phyloP scores from a whole-genome alignment of 2,329 filamentous ascomycete genomes.

The Xylariaceae sp. region DNA sequence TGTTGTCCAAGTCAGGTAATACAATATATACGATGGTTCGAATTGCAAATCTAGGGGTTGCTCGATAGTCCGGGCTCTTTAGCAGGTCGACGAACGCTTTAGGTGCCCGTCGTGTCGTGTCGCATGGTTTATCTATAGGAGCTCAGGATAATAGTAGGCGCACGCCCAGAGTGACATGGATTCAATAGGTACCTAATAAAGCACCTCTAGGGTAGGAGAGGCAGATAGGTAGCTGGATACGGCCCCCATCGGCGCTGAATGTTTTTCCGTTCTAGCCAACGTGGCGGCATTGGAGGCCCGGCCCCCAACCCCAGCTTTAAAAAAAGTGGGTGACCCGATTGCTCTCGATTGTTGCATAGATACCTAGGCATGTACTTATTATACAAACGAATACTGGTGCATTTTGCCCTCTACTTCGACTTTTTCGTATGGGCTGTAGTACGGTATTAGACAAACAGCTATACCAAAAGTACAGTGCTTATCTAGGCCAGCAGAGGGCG shows the following conservation, averaged over 20 bases:
- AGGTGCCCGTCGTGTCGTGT: slow-evolving; percentile 11
- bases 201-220: background rate
- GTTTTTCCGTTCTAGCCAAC: slow-evolving; percentile 40
- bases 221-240: background rate
- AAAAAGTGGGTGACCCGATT: no score
- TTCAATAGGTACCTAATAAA: background rate
- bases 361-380: background rate
- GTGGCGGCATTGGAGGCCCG: slow-evolving; percentile 32
- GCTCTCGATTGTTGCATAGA: no score
- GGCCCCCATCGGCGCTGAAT: slow-evolving; percentile 23
- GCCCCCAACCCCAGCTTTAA: no score
- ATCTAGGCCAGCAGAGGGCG: no score
- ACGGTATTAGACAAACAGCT: no score
- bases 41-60: background rate
- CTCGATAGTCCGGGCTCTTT: background rate
- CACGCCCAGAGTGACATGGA: background rate
- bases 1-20: background rate
- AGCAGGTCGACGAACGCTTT: slow-evolving; percentile 16
- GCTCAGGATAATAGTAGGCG: slow-evolving; percentile 14
- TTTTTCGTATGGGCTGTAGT: no score
- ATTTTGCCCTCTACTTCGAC: no score
- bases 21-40: background rate
- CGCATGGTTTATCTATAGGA: slow-evolving; percentile 22
- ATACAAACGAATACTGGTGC: background rate
- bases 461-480: no score